A percentile compares a stretch with the other conserved stretches of the same genome.
phyloP scores from a whole-genome alignment of 2,329 filamentous ascomycete genomes.

The Arthroderma sp. region DNA sequence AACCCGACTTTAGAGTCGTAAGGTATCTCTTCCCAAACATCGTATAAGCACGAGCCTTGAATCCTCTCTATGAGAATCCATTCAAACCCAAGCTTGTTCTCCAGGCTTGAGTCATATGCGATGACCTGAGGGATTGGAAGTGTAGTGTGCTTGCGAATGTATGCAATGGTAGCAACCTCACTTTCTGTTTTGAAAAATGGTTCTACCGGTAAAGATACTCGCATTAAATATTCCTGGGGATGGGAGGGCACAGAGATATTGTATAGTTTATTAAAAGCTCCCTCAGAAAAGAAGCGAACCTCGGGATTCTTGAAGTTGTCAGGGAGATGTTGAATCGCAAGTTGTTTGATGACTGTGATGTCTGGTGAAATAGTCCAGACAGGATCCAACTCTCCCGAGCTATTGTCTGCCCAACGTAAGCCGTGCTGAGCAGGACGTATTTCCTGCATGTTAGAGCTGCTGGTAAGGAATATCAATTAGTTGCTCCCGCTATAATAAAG shows the following conservation, averaged over 20 bases:
- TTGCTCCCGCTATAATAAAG: too few relatives aligned
- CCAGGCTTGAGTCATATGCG: constrained; percentile 6
- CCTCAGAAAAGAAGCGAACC: not conserved
- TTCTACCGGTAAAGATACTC: constrained; percentile 13
- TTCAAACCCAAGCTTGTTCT: constrained; percentile 15
- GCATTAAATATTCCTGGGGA: constrained; percentile 14
- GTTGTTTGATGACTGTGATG: not conserved
- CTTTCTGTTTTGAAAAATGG: constrained; percentile 13
- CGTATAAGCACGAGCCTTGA: not conserved
- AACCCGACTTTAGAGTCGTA: not conserved
- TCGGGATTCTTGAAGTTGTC: not conserved
- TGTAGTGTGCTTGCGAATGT: constrained; percentile 10
- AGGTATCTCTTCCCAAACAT: not conserved
- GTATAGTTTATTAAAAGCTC: constrained; percentile 2
- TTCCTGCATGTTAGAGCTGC: too few relatives aligned
- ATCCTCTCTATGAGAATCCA: constrained; percentile 17
- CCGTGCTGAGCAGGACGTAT: too few relatives aligned
- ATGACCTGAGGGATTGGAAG: constrained; percentile 13
- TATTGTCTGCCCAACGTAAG: too few relatives aligned
- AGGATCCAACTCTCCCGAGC: not conserved
- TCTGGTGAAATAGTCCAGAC: not conserved
- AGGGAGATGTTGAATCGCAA: not conserved
- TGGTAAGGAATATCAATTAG: too few relatives aligned
- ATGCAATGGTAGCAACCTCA: constrained; percentile 15
- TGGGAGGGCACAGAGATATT: constrained; percentile 1